Evolutionary conservation across 495 filamentous ascomycete genomes (phyloP), one percentile per base, ranked within the genome.

Genomic region (Ascodesmis nigricans): DNA sequence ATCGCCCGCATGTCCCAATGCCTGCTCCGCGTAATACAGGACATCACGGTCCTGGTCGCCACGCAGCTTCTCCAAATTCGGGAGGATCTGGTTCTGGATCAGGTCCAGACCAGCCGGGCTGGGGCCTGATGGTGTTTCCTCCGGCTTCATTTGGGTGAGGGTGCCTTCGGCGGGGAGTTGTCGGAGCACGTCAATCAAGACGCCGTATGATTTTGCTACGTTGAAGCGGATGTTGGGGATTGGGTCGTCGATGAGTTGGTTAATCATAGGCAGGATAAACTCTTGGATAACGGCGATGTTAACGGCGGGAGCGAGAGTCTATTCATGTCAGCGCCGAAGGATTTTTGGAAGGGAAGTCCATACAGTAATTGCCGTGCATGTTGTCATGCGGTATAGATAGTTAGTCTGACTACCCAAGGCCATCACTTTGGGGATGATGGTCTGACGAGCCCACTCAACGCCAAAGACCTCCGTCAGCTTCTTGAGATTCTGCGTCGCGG

Each of bases 161-260:
- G 87, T 95, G 38, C 80, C 79, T 47, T 84, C 64, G 19, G 75
- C 75, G 1, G 87, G 87, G 13, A 97, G 67, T 36, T 81, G 78
- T 55, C 79, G 76, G 50, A 97, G 63, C 17, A 84, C 81, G 39
- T 75, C 70, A 45, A 95, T 83, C 26, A 97, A 60, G 26, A 84
- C 71, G 11, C 70, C 67, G 51, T 93, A 97, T 18, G 90, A 93
- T 59, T 97, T 97, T 36, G 87, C 90, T 33, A 95, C 84, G 52
- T 97, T 97, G 66, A 97, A 97, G 34, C 87, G 80, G 53, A 97
- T 97, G 55, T 97, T 97, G 34, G 87, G 87, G 50, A 97, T 97
- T 18, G 83, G 80, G 51, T 97, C 87, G 10, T 65, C 63, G 18
- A 91, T 76, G 19, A 97, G 72, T 57, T 82, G 74, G 49, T 92